phyloP scores from a whole-genome alignment of 306 rosid genomes.

The Glycine soja region DNA sequence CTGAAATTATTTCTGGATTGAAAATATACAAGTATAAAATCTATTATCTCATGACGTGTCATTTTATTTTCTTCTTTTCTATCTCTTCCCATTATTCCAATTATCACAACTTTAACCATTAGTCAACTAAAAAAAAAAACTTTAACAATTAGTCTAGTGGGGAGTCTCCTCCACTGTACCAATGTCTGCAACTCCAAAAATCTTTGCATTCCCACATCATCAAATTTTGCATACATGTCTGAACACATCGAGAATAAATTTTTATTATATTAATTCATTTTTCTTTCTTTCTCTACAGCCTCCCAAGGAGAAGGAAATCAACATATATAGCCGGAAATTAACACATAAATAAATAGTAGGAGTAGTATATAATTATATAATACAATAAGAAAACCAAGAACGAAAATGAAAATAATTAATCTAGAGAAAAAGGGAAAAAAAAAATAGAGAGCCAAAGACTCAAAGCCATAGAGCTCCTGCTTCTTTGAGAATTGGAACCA shows the following conservation, averaged over 20 bases:
- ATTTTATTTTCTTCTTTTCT: not conserved
- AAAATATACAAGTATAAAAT: not conserved
- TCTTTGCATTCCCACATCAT: not conserved
- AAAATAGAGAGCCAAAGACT: constrained; percentile 18
- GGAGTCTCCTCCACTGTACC: not conserved
- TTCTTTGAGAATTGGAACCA: constrained; percentile 69
- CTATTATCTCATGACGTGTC: not conserved
- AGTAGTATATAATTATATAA: not conserved
- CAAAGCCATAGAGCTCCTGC: constrained; percentile 78
- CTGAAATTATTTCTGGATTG: not conserved
- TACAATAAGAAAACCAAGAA: not conserved
- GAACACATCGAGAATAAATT: not conserved
- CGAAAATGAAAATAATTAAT: not conserved
- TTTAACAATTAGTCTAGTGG: not conserved
- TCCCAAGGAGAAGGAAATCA: constrained; percentile 18
- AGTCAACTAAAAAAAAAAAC: not conserved
- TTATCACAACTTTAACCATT: not conserved
- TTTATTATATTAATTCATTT: not conserved
- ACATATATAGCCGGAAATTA: not conserved
- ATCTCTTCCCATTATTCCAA: constrained; percentile 5
- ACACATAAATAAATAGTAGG: not conserved
- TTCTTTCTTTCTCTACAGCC: not conserved
- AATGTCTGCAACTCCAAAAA: not conserved
- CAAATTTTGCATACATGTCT: not conserved
- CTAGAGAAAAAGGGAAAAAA: not conserved